A percentile compares a stretch with the other conserved stretches of the same genome.
Evolutionary conservation across 73 alveolate species (phyloP).

Genomic region (Tetrahymena thermophila): DNA sequence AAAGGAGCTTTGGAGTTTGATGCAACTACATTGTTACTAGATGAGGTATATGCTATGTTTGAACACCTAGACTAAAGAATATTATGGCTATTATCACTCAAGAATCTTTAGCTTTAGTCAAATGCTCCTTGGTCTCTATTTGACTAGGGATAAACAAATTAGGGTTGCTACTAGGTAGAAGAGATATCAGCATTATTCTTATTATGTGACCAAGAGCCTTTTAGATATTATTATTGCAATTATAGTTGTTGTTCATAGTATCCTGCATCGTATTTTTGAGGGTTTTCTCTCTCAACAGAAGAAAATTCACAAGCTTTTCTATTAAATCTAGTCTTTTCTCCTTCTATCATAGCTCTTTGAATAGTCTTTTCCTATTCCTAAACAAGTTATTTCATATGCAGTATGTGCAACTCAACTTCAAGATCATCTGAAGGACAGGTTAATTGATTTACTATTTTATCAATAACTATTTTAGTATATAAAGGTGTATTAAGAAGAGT

Average conservation of each 20-base stretch:
- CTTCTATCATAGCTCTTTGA: not conserved
- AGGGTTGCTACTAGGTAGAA: not conserved
- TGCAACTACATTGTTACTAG: not conserved
- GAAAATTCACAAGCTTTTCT: not conserved
- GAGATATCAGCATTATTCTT: not conserved
- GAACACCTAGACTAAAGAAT: not conserved
- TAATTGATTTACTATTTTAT: not conserved
- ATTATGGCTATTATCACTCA: not conserved
- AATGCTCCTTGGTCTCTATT: not conserved
- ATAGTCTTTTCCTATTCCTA: not conserved
- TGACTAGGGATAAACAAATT: not conserved
- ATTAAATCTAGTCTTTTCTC: not conserved
- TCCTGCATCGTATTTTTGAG: not conserved
- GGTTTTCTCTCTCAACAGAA: not conserved
- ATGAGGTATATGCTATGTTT: not conserved
- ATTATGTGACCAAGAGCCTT: not conserved
- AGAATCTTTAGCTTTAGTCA: not conserved
- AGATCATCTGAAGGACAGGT: not conserved
- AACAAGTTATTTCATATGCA: not conserved
- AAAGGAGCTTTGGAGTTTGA: not conserved
- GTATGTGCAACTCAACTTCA: not conserved
- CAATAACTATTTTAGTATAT: not conserved
- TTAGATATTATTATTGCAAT: not conserved
- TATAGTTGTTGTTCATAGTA: not conserved
- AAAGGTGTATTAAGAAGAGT: not conserved